Evolutionary conservation across 192 early-diverging fungal genomes (phyloP), one percentile per base, ranked within the genome.

Genomic region (Chytriomyces confervae): DNA sequence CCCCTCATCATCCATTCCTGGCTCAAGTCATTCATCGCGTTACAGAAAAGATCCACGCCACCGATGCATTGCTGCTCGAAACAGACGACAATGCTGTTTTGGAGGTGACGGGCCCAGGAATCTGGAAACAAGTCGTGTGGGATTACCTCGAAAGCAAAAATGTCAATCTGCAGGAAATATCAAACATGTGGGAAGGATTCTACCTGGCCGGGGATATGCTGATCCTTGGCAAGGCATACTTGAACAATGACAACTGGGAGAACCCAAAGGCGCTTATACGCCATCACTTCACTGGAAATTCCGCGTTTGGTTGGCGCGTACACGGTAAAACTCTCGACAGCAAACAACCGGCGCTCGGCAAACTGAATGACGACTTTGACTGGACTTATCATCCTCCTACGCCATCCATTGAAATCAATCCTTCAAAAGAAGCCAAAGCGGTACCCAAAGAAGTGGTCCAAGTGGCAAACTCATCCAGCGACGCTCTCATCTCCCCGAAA

Each of bases 1-100:
- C 66, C 3, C 79, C 82, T 16, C 68, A 69, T 46, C 82, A 83
- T 66, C 82, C 82, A 9, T 53, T 81, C 16, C 23, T 80, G 47
- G 60, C 66, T 16, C 29, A 60, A 61, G 49, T 77, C 47, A 60
- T 81, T 18, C 44, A 64, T 7, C 50, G 74, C 18, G 50, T 77
- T 2, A 63, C 76, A 23, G 66, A 77, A 50, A 61, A 76, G 23
- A 76, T 76, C 36, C 74, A 76, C 62, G 62, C 57, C 2, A 66
- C 74, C 9, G 44, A 63, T 45, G 44, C 16, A 8, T n/a, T 62
- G 46, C 47, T 24, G 11, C 61, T 74, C 6, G 36, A 9, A 8
- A 36, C n/a, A n/a, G 62, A 76, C 46, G 62, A 66, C 46, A 44
- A 44, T 46, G 72, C 61, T 11, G 72, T 74, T 7, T 46, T 74